Base-by-base conservation (phyloP, 129 eudicot species). In the Erigeron canadensis region DNA sequence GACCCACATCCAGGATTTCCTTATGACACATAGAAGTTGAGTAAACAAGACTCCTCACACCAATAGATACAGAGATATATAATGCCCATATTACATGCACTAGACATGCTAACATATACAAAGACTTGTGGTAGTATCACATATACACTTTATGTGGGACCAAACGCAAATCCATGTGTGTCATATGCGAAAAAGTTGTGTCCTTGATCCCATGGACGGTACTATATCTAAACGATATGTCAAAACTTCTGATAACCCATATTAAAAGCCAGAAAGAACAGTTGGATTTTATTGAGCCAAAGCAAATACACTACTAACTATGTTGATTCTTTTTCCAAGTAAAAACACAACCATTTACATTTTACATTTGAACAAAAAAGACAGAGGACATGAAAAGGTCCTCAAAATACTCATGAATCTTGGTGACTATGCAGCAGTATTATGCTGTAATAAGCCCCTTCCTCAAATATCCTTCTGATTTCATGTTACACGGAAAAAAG, bases 331-430 rank as follows among this genome's bases (percentile, higher is more conserved):
- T 16, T 64, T 43, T 71, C 42, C 50, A 39, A 56, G 80, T 69
- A 54, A 71, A 70, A 51, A 64, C 72, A 77, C 81, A 77, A 63
- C 71, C 76, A 84, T 84, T 42, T 78, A 80, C 80, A 80, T 77
- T 71, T 68, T 70, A 66, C 81, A 76, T 56, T 63, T 75, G 56
- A 41, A 76, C 53, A 67, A 67, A 48, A 48, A 69, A 57, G 69
- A 67, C 44, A 66, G 55, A 54, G 23, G 62, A 46, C 74, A 73
- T 28, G 72, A 64, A 77, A 63, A 77, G 63, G 53, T 54, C 82
- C 64, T 78, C 77, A 61, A 43, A 64, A 63, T 71, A 71, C 82
- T 71, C 82, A 55, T 78, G 77, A 63, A 71, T 34, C 77, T 54
- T 55, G 72, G 77, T 71, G 77, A 77, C 82, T 64, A 77, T 11